phyloP scores from a whole-genome alignment of 306 rosid species.

The Trifolium subterraneum region DNA sequence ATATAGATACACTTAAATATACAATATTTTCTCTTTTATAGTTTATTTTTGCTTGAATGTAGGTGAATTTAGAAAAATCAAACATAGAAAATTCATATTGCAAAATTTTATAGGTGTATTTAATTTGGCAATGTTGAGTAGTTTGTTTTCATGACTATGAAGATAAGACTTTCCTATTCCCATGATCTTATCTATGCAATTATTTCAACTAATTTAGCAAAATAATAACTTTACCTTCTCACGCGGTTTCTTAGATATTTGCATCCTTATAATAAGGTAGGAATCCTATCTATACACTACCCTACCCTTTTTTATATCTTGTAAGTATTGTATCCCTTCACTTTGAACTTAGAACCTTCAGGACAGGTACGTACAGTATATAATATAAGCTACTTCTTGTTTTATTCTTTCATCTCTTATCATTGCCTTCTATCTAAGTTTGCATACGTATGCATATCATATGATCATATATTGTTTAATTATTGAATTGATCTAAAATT shows the following conservation, averaged over 20 bases:
- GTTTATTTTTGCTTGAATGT: no score
- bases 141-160: background rate
- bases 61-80: no score
- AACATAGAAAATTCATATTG: no score
- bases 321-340: background rate
- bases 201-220: background rate
- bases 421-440: no score
- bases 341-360: constrained; percentile 18
- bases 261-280: background rate
- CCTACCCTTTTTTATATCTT: background rate
- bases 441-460: background rate
- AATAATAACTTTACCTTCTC: background rate
- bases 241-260: background rate
- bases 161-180: background rate
- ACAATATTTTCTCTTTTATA: no score
- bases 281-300: constrained; percentile 1
- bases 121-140: background rate
- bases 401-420: constrained; percentile 19
- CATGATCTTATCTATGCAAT: background rate
- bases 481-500: background rate
- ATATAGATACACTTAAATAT: no score
- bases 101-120: background rate
- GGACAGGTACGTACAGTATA: background rate
- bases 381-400: constrained; percentile 32
- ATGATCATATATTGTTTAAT: background rate